Evolutionary conservation across 495 filamentous ascomycete species (phyloP), one percentile per base, ranked within the genome.

Genomic region (Aspergillus sclerotioniger): DNA sequence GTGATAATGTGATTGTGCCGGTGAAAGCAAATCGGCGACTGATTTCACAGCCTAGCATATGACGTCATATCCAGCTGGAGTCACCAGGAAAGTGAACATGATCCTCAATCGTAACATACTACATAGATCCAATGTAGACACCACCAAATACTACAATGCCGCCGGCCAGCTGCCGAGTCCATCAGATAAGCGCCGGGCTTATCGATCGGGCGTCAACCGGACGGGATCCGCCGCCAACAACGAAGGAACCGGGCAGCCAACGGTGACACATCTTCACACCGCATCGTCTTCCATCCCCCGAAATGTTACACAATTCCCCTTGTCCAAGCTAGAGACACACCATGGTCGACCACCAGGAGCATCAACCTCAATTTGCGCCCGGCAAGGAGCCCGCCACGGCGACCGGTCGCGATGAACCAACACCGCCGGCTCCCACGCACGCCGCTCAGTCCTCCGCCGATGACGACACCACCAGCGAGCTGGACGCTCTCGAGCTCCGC

Each of bases 401-500:
- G n/a, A 21, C 44, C 19, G 44, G 17, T 46, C 44, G 44, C 7
- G 44, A 46, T 3, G 44, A 19, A 21, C 25, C 35, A 45, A 19
- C 45, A 45, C 46, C 41, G 51, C 20, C 53, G 6, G n/a, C 28
- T 9, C 17, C 45, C 32, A 37, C 31, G 35, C 57, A n/a, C 44
- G 51, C 9, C 51, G 13, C 15, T 7, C 16, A 47, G 17, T 35
- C 65, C 2, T 51, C 32, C 43, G 54, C 61, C 16, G 54, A 68
- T 32, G 44, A 63, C 57, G 66, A 67, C 49, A 16, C 53, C 45
- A 35, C 53, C 8, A 51, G 55, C 21, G 57, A 71, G 3, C 64
- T 56, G 8, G 74, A 76, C 46, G 62, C 66, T 2, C 57, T 74
- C 6, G 74, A 77, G 54, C 62, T 77, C 4, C 66, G 69, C 33